Evolutionary conservation across 176 grass and related monocot species (phyloP).

Genomic region (Carex scoparia): DNA sequence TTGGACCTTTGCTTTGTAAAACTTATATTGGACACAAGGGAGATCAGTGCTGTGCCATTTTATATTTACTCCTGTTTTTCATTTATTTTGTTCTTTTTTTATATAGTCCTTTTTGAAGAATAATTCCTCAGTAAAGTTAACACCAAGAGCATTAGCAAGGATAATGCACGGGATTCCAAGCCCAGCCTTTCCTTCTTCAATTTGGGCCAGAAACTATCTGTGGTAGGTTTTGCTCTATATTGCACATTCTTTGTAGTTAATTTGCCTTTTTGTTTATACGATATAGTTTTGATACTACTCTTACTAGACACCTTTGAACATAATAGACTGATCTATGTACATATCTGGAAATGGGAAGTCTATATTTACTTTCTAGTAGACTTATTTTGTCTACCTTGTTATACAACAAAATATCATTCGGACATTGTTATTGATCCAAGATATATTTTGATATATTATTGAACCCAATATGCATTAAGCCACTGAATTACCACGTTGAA

Average conservation of each 20-base stretch:
- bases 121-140: slow-evolving; percentile 77
- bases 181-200: slow-evolving; percentile 69
- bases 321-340: neutral
- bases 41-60: neutral
- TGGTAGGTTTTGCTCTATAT: slow-evolving; percentile 40
- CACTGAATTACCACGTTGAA: neutral
- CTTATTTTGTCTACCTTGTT: neutral
- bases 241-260: neutral
- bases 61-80: slow-evolving; percentile 29
- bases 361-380: neutral
- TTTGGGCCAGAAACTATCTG: slow-evolving; percentile 82
- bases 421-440: neutral
- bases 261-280: neutral
- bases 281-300: neutral
- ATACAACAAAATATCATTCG: neutral
- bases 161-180: slow-evolving; percentile 91
- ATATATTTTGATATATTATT: neutral
- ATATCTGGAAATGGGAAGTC: neutral
- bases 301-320: neutral
- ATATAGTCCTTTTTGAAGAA: slow-evolving; percentile 81
- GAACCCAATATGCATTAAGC: neutral
- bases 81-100: slow-evolving; percentile 2
- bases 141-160: slow-evolving; percentile 76
- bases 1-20: neutral
- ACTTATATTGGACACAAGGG: neutral